Conservation (phyloP, 108 stramenopile species). For the Discostella stelligeroides region DNA sequence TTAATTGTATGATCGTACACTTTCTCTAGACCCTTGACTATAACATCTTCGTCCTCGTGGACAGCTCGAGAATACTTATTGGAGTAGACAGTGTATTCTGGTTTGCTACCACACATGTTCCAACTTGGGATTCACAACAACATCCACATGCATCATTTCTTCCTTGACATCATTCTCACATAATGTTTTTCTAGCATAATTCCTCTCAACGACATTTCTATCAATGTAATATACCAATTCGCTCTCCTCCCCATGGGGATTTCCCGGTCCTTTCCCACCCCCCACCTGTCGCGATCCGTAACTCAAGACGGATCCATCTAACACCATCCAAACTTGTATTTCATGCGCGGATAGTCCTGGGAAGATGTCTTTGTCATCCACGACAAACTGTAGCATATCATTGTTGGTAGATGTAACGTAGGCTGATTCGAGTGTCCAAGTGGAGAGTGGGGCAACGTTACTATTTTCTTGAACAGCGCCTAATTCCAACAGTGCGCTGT, state of each 20-base stretch:
- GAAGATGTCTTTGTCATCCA: conserved; percentile 75
- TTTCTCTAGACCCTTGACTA: too few species aligned
- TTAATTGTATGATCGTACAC: too few species aligned
- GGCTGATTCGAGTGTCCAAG: conserved; percentile 69
- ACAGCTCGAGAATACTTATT: too few species aligned
- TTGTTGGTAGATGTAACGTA: conserved; percentile 48
- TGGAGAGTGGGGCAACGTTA: conserved; percentile 60
- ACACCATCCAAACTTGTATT: conserved; percentile 27
- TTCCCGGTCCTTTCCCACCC: conserved; percentile 70
- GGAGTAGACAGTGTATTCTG: too few species aligned
- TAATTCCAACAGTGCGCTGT: conserved; percentile 32
- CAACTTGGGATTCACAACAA: conserved; percentile 63
- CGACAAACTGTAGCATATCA: conserved; percentile 69
- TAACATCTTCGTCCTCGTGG: too few species aligned
- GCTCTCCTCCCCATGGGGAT: conserved; percentile 88
- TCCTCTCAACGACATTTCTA: conserved; percentile 50
- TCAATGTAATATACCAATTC: conserved; percentile 81
- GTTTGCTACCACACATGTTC: conserved; percentile 68
- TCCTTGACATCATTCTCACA: neutral
- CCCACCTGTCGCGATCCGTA: conserved; percentile 78
- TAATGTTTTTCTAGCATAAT: neutral
- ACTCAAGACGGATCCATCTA: conserved; percentile 47
- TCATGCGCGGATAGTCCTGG: conserved; percentile 36
- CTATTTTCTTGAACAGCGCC: conserved; percentile 79
- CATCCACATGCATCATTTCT: conserved; percentile 26